These are phyloP conservation scores for Aspergillus transmontanensis DNA, from an alignment of 2,329 filamentous ascomycete genomes.

Conservation along the genomic window DNA sequence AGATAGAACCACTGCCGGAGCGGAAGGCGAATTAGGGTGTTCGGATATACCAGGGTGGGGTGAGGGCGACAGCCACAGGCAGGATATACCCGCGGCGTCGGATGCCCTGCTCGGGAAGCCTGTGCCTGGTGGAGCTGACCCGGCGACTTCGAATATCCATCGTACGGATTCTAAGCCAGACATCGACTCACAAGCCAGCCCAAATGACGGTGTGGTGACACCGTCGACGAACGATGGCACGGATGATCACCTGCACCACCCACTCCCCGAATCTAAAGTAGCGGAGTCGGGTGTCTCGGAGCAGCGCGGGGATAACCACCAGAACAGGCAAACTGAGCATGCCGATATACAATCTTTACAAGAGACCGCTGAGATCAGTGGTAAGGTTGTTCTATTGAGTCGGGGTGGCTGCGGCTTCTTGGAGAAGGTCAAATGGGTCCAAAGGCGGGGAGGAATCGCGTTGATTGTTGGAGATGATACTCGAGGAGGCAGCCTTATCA, in stretches of 20 bases:
- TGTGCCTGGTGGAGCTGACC: conserved; percentile 26
- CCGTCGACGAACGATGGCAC: conserved; percentile 69
- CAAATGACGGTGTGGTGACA: conserved; percentile 15
- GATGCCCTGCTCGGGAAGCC: conserved; percentile 28
- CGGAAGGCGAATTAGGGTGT: conserved; percentile 87
- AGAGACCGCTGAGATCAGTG: conserved; percentile 87
- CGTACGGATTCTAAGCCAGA: conserved; percentile 28
- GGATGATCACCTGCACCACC: conserved; percentile 77
- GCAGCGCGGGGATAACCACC: conserved; percentile 35
- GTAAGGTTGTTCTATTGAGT: conserved; percentile 88
- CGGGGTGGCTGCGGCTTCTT: conserved; percentile 94
- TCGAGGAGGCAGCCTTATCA: conserved; percentile 83
- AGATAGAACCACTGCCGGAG: conserved; percentile 60
- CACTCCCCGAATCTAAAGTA: conserved; percentile 48
- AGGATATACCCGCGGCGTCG: conserved; percentile 21
- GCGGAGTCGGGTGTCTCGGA: conserved; percentile 37
- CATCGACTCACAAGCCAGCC: conserved; percentile 18
- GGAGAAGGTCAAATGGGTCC: conserved; percentile 97
- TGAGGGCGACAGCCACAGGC: conserved; percentile 53
- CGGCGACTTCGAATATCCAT: conserved; percentile 20
- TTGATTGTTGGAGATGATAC: conserved; percentile 94
- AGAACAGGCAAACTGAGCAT: conserved; percentile 54
- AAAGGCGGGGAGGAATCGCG: conserved; percentile 83
- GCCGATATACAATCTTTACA: conserved; percentile 91
- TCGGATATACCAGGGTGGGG: conserved; percentile 92